Base-by-base conservation (phyloP, 257 asterid species). In the Solanum habrochaites region DNA sequence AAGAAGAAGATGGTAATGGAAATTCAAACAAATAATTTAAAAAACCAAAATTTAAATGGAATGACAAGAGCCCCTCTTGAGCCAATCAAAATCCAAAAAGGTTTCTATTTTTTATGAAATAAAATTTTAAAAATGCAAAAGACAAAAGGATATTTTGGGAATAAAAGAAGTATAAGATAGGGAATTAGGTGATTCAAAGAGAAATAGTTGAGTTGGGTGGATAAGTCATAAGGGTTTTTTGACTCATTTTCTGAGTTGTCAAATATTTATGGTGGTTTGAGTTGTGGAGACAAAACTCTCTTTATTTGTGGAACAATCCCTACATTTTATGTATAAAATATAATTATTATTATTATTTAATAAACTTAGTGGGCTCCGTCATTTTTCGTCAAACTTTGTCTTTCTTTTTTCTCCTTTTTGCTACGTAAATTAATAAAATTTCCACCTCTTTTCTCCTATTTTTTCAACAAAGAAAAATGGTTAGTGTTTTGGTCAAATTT, bases 271-370 rank as follows among this genome's bases (percentile, higher is more conserved):
- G 47, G 64, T 75, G 87, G 89, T 87, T 84, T 83, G 85, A 73
- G 42, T 87, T 84, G 89, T 15, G 89, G 85, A 62, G 89, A 75
- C 89, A 87, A 60, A 31, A 43, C 21, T 62, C 80, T 75, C 85
- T 52, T 52, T 42, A 21, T 15, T 74, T 62, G 74, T 43, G 62
- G 71, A 62, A 87, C 85, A 83, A 31, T 73, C 29, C 78, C 43
- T 4, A 10, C 4, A 31, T 37, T 70, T 71, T n/a, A 37, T 67
- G 31, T 49, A 49, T 16, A 49, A 52, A 49, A 52, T 52, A 52
- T 52, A 52, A 52, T 16, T 16, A 52, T 16, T 39, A 52, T 16
- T 39, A 8, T 75, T 45, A 42, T 77, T 42, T 77, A 77, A 7
- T 1, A 77, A 27, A 47, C n/a, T 80, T 49, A 18, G 85, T 49